These are phyloP conservation scores for Discostella pseudostelligera DNA, from an alignment of 108 stramenopile genomes.

Conservation along the genomic window DNA sequence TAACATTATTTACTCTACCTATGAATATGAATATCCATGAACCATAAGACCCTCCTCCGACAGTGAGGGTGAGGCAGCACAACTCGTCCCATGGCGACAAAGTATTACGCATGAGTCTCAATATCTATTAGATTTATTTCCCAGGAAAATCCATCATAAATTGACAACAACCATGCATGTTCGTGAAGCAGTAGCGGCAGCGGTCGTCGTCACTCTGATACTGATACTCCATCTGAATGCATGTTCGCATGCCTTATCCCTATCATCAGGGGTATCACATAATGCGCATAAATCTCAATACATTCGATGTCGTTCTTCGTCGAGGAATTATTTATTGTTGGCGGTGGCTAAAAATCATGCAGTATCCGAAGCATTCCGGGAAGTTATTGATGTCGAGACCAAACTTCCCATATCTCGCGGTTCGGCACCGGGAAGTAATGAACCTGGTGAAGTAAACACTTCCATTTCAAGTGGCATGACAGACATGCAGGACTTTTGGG, in stretches of 20 bases:
- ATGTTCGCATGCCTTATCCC: not conserved
- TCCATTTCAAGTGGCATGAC: conserved; percentile 18
- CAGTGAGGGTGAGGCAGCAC: too few relatives aligned
- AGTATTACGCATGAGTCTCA: too few relatives aligned
- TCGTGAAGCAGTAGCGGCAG: not conserved
- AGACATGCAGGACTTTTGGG: conserved; percentile 7
- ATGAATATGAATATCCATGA: too few relatives aligned
- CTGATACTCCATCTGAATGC: not conserved
- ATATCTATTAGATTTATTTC: too few relatives aligned
- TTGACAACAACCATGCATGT: not conserved
- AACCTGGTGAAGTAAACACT: conserved; percentile 8
- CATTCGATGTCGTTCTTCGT: not conserved
- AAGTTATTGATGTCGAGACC: not conserved
- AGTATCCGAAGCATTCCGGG: not conserved
- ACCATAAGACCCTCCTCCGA: too few relatives aligned
- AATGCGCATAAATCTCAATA: not conserved
- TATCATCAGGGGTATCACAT: not conserved
- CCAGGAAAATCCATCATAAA: too few relatives aligned
- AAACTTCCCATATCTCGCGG: not conserved
- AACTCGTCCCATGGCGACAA: too few relatives aligned
- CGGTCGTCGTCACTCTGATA: conserved; percentile 12
- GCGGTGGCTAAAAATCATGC: conserved; percentile 16
- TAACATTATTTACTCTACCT: too few relatives aligned
- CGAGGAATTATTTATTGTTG: not conserved
- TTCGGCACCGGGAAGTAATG: conserved; percentile 16